These are phyloP conservation scores for Ogataea nakhonphanomensis DNA, from an alignment of 805 yeast genomes.

Conservation along the genomic window DNA sequence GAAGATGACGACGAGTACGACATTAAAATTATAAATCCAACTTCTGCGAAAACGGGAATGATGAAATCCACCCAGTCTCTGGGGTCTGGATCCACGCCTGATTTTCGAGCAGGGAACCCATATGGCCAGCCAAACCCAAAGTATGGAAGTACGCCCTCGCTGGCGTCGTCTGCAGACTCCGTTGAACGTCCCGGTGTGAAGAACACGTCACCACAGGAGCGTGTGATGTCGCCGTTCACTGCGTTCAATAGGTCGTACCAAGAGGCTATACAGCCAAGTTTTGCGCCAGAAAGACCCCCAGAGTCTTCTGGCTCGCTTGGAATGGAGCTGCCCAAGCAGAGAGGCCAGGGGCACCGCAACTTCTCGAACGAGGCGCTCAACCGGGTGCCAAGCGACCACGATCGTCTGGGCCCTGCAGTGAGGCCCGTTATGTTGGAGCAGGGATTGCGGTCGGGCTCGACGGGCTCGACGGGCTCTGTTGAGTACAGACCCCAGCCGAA, in stretches of 20 bases:
- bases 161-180: constrained; percentile 10
- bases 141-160: constrained; percentile 5
- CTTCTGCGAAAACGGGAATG: constrained; percentile 2
- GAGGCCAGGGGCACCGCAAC: not conserved
- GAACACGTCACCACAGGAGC: constrained; percentile 7
- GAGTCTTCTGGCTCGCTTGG: not conserved
- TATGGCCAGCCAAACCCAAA: constrained; percentile 8
- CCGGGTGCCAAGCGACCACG: too few species aligned
- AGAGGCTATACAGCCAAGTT: constrained; percentile 24
- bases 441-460: not conserved
- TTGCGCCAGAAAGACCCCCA: constrained; percentile 1
- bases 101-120: not conserved
- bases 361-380: too few species aligned
- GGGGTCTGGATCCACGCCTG: constrained; percentile 1
- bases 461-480: constrained; percentile 5
- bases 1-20: constrained; percentile 23
- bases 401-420: not conserved
- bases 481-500: constrained; percentile 17
- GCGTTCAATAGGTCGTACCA: constrained; percentile 32
- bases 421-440: not conserved
- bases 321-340: constrained; percentile 4
- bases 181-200: constrained; percentile 1
- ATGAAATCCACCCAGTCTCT: constrained; percentile 8
- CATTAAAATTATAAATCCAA: constrained; percentile 20
- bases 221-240: constrained; percentile 35